phyloP scores from a whole-genome alignment of 2,329 filamentous ascomycete genomes.

The Xylariomycetidae sp. region DNA sequence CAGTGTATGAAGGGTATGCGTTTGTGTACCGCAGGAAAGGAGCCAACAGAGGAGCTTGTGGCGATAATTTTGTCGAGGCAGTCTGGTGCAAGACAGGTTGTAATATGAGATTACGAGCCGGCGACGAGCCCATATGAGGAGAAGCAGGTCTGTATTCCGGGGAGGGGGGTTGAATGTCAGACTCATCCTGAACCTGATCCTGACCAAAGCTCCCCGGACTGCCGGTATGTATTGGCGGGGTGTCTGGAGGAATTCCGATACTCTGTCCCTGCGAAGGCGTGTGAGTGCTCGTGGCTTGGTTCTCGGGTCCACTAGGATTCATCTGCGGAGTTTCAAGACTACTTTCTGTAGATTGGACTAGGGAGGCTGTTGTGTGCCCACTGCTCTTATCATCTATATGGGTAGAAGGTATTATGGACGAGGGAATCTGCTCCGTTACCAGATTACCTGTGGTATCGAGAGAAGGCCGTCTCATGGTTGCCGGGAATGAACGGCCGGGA shows the following conservation, averaged over 20 bases:
- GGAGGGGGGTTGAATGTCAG: conserved; percentile 6
- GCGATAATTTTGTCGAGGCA: too few relatives aligned
- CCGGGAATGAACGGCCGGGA: neutral
- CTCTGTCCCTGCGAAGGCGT: too few relatives aligned
- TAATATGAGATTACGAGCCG: too few relatives aligned
- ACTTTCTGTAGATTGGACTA: too few relatives aligned
- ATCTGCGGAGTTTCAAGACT: too few relatives aligned
- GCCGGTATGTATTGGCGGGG: too few relatives aligned
- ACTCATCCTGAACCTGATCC: conserved; percentile 3
- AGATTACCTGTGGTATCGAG: conserved; percentile 11
- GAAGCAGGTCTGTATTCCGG: conserved; percentile 10
- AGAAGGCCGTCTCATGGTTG: neutral
- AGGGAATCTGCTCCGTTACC: conserved; percentile 14
- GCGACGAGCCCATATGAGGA: conserved; percentile 7
- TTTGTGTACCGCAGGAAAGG: conserved; percentile 23
- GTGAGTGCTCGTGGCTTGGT: too few relatives aligned
- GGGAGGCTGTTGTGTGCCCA: conserved; percentile 4
- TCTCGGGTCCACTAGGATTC: too few relatives aligned
- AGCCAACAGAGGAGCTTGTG: too few relatives aligned
- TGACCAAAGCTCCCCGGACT: too few relatives aligned
- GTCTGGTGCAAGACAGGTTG: too few relatives aligned
- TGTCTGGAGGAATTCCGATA: too few relatives aligned
- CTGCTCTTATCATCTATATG: conserved; percentile 4
- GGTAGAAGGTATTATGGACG: conserved; percentile 24
- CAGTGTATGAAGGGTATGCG: conserved; percentile 25